phyloP scores from a whole-genome alignment of 2,329 filamentous ascomycete genomes.

The Fusarium ramigenum region DNA sequence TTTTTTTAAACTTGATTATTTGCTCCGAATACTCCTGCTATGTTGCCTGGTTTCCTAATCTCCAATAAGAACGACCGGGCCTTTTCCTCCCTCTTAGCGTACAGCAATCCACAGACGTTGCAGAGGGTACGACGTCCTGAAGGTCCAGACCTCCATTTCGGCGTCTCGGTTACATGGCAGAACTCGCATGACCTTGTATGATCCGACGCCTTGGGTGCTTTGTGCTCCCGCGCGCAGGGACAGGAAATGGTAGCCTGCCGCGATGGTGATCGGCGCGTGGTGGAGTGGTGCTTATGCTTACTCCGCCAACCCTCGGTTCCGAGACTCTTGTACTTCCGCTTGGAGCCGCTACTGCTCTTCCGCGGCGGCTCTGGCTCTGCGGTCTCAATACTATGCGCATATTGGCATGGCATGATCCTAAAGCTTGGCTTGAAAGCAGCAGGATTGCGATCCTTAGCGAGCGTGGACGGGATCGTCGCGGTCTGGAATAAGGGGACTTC shows the following conservation, averaged over 20 bases:
- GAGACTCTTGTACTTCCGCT: not conserved
- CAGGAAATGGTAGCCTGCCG: not conserved
- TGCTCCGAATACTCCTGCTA: not conserved
- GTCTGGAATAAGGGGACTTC: slow-evolving; percentile 10
- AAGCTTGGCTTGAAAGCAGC: not conserved
- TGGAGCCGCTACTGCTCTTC: not conserved
- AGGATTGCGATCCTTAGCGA: not conserved
- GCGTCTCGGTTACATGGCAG: slow-evolving; percentile 3
- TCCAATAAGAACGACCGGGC: not conserved
- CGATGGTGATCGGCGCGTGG: not conserved
- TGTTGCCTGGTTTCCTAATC: not conserved
- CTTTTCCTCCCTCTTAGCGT: not conserved
- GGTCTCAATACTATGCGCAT: not conserved
- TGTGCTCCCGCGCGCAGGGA: not conserved
- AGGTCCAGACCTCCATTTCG: slow-evolving; percentile 12
- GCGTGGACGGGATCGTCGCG: not conserved
- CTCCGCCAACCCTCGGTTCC: not conserved
- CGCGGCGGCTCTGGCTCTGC: not conserved
- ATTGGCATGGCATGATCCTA: not conserved
- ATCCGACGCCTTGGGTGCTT: not conserved
- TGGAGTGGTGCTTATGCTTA: not conserved
- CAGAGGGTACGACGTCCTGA: not conserved
- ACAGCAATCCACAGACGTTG: slow-evolving; percentile 20
- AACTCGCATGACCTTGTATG: not conserved
- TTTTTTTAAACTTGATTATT: not conserved